A percentile compares a stretch with the other conserved stretches of the same genome.
These are phyloP conservation scores for Scleroderma citrinum DNA, from an alignment of 768 basidiomycete genomes.

Conservation along the genomic window DNA sequence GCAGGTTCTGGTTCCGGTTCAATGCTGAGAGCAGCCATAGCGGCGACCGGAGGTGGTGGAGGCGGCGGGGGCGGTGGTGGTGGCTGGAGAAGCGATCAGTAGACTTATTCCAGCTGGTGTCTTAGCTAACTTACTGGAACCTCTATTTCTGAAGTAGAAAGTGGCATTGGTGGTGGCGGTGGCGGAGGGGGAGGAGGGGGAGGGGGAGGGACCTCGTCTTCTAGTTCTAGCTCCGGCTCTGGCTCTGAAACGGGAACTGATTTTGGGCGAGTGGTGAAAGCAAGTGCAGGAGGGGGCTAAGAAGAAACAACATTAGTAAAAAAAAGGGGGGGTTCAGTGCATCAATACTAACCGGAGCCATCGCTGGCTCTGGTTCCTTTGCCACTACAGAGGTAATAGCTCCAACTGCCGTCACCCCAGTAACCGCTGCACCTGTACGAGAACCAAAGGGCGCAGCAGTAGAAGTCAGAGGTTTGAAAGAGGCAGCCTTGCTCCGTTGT, in stretches of 20 bases:
- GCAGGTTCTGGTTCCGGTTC: conserved; percentile 37
- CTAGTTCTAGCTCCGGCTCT: conserved; percentile 12
- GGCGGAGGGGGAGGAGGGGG: conserved; percentile 25
- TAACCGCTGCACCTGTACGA: conserved; percentile 24
- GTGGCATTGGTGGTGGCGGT: conserved; percentile 28
- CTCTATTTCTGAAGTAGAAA: conserved; percentile 24
- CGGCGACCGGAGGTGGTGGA: conserved; percentile 38
- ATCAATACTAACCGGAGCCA: conserved; percentile 22
- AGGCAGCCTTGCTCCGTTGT: conserved; percentile 52
- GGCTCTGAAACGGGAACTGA: conserved; percentile 6
- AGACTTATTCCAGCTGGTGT: too few relatives aligned
- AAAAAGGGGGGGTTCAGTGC: neutral
- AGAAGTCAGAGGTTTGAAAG: conserved; percentile 33
- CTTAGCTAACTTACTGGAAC: conserved; percentile 4
- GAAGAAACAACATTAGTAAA: conserved; percentile 3
- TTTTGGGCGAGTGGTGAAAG: conserved; percentile 14
- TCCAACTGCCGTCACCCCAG: conserved; percentile 29
- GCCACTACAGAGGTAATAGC: conserved; percentile 21
- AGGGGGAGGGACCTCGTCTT: conserved; percentile 11
- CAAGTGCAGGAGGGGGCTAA: conserved; percentile 28
- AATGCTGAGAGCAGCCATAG: conserved; percentile 19
- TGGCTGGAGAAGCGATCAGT: conserved; percentile 14
- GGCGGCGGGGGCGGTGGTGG: conserved; percentile 39
- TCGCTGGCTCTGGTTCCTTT: conserved; percentile 21
- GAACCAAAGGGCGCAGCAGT: conserved; percentile 32